Conservation (phyloP, 2,329 filamentous ascomycete genomes). For the Fusarium brevicatenulatum region DNA sequence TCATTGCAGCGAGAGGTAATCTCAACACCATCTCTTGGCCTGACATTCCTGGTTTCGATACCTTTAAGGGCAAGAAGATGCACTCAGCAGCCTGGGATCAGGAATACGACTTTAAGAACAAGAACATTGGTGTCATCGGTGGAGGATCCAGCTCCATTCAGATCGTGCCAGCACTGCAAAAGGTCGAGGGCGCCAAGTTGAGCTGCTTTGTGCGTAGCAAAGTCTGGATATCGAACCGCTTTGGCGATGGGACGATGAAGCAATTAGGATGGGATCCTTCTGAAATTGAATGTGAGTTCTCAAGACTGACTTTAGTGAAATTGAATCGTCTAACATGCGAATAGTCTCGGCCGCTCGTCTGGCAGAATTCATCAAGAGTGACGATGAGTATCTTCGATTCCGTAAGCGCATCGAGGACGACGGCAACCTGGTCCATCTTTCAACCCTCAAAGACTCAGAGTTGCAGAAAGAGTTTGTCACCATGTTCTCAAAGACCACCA, state of each 20-base stretch:
- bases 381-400: background rate
- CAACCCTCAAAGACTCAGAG: background rate
- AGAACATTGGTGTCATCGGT: background rate
- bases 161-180: background rate
- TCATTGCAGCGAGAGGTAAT: background rate
- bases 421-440: background rate
- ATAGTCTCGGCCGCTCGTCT: background rate
- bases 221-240: slow-evolving; percentile 7
- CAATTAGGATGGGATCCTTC: background rate
- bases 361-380: background rate
- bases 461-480: background rate
- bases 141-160: background rate
- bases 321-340: background rate
- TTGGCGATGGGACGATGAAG: background rate
- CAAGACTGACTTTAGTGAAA: fast-evolving
- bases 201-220: background rate
- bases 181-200: background rate
- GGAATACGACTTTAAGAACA: background rate
- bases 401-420: slow-evolving; percentile 1
- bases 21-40: background rate
- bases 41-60: background rate
- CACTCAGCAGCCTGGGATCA: slow-evolving; percentile 2
- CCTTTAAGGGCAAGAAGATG: background rate
- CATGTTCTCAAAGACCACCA: background rate
- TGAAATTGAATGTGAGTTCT: background rate